Conservation (phyloP, 208 protist genomes). For the Acanthamoeba royreba region DNA sequence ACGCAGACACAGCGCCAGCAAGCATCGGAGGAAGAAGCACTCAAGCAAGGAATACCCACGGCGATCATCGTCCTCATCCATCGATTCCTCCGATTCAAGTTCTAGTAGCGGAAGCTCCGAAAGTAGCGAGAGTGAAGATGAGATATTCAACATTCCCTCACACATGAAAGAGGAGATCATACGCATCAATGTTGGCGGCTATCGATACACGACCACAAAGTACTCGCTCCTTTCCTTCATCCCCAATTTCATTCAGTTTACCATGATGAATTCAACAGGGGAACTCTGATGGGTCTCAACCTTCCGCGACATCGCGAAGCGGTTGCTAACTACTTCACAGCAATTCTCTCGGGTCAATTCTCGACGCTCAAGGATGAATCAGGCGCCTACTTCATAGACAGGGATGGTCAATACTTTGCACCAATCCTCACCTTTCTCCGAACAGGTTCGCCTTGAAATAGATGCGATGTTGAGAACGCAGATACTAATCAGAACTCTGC, state of each 20-base stretch:
- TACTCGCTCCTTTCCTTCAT: not conserved
- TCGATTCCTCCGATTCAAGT: too few relatives aligned
- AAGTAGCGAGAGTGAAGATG: too few relatives aligned
- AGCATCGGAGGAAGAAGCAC: not conserved
- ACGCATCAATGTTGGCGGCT: not conserved
- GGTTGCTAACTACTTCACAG: not conserved
- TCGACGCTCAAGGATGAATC: not conserved
- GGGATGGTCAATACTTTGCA: slow-evolving; percentile 51
- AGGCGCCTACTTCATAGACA: slow-evolving; percentile 49
- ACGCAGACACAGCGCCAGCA: not conserved
- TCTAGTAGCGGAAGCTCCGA: too few relatives aligned
- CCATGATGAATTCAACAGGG: not conserved
- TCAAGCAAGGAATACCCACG: not conserved
- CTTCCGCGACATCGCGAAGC: not conserved
- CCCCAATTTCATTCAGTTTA: not conserved
- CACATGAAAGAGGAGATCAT: slow-evolving; percentile 34
- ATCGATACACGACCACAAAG: slow-evolving; percentile 25
- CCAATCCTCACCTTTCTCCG: slow-evolving; percentile 53
- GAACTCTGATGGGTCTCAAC: not conserved
- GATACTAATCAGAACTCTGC: too few relatives aligned
- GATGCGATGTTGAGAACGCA: too few relatives aligned
- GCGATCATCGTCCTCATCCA: not conserved
- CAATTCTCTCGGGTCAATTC: not conserved
- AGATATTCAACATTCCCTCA: not conserved
- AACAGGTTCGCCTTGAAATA: not conserved